These are phyloP conservation scores for Coemansia sp. DNA, from an alignment of 192 early-diverging fungal genomes.

Conservation along the genomic window DNA sequence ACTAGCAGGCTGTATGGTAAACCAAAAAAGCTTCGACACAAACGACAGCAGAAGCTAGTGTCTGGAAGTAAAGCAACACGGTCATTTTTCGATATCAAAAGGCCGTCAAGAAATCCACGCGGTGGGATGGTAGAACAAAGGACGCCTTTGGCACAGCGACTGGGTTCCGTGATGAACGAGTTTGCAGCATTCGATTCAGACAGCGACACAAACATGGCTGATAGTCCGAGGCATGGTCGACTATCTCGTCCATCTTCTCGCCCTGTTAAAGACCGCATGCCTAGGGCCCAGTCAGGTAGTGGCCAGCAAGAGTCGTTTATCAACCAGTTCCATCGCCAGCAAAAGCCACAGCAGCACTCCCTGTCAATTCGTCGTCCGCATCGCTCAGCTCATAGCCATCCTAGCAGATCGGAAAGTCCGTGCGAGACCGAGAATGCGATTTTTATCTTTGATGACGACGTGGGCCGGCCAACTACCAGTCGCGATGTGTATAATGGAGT, in stretches of 20 bases:
- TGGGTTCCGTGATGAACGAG: slow-evolving; percentile 46
- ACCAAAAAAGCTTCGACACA: not conserved
- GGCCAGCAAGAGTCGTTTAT: slow-evolving; percentile 19
- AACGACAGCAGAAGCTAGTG: not conserved
- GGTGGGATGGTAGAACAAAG: not conserved
- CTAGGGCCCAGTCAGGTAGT: not conserved
- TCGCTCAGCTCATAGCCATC: not conserved
- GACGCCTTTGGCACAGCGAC: slow-evolving; percentile 8
- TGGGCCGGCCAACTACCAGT: not conserved
- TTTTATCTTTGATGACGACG: slow-evolving; percentile 50
- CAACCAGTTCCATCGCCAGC: slow-evolving; percentile 14
- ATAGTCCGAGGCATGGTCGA: not conserved
- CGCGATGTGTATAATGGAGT: not conserved
- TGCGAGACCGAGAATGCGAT: slow-evolving; percentile 5
- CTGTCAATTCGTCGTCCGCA: not conserved
- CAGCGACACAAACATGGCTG: slow-evolving; percentile 9
- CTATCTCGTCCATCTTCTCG: not conserved
- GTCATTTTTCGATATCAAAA: not conserved
- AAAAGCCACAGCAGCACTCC: not conserved
- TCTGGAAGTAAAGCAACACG: not conserved
- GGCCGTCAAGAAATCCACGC: not conserved
- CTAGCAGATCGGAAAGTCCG: not conserved
- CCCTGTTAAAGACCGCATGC: not conserved
- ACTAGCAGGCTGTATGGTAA: not conserved
- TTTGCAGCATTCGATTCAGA: slow-evolving; percentile 54